These are phyloP conservation scores for Coemansia sp. DNA, from an alignment of 192 early-diverging fungal genomes.

Conservation along the genomic window DNA sequence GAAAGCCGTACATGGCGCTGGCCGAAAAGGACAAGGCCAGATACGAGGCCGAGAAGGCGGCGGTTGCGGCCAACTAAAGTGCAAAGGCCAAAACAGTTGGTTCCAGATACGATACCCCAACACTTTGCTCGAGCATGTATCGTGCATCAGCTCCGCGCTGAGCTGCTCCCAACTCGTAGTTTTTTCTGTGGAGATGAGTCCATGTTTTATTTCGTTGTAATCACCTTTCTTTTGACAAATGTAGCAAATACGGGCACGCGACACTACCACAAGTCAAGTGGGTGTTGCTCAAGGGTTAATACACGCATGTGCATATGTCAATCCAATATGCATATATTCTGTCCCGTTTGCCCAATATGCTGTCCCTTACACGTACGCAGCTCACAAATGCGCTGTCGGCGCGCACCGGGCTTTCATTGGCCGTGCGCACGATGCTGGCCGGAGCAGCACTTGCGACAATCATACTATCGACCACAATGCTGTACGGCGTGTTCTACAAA, in stretches of 20 bases:
- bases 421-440: slow-evolving; percentile 24
- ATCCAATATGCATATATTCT: not conserved
- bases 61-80: slow-evolving; percentile 10
- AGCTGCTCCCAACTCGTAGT: not conserved
- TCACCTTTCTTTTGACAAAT: not conserved
- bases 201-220: not conserved
- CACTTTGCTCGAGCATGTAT: not conserved
- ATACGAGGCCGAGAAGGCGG: slow-evolving; percentile 46
- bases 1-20: slow-evolving; percentile 56
- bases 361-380: not conserved
- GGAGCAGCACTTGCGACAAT: slow-evolving; percentile 11
- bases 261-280: not conserved
- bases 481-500: slow-evolving; percentile 62
- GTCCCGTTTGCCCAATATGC: not conserved
- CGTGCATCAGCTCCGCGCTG: too few species aligned
- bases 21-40: slow-evolving; percentile 55
- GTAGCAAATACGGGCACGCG: not conserved
- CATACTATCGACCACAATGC: slow-evolving; percentile 24
- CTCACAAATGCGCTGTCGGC: not conserved
- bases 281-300: too few species aligned
- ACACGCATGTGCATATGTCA: too few species aligned
- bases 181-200: not conserved
- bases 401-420: slow-evolving; percentile 26
- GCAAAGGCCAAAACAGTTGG: not conserved
- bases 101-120: not conserved